Base-by-base conservation (phyloP, 371 early-diverging fungal species). In the Dinochytrium kinnereticum region DNA sequence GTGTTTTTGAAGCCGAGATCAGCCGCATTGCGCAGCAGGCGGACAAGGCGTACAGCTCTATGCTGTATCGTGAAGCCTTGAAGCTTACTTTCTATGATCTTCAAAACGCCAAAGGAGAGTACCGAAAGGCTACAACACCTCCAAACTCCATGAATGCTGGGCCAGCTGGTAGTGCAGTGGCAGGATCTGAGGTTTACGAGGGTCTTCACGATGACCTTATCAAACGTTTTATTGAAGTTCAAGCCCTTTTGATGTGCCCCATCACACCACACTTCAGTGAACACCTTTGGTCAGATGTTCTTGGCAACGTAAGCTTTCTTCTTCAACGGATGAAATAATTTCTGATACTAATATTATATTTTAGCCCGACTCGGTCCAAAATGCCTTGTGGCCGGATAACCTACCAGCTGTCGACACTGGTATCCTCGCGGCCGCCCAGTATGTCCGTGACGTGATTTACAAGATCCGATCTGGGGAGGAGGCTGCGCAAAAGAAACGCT, bases 31-130 rank as follows among this genome's bases (percentile, higher is more conserved):
- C 92, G 28, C 78, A 82, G 26, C 78, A 86, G 30, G 82, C 97
- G 2, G 92, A 95, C 44, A 78, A 81, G 30, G 92, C 94, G 31
- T 99, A 96, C 85, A 89, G 81, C 24, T 69, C 37, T 17, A 95
- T 96, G 83, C 83, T 91, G 69, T 99, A 92, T 87, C 92, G 97
- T 72, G 98, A 99, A 72, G 99, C 96, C 31, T 85, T 99, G 64
- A 99, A 98, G 88, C 85, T 88, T 76, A 96, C 94, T 66, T 96
- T 96, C 78, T 98, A 95, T 80, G 97, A 99, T 78, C 84, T 98
- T 81, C 91, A 91, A 77, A 87, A 93, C 69, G 92, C 96, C 19
- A 91, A 95, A 75, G 97, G 98, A 80, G 89, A 91, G 82, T 99
- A 99, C 82, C 89, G 95, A 65, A 91, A 94, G 75, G 88, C 87